Evolutionary conservation across 495 filamentous ascomycete species (phyloP).

Genomic region (Xylaria telfairii): DNA sequence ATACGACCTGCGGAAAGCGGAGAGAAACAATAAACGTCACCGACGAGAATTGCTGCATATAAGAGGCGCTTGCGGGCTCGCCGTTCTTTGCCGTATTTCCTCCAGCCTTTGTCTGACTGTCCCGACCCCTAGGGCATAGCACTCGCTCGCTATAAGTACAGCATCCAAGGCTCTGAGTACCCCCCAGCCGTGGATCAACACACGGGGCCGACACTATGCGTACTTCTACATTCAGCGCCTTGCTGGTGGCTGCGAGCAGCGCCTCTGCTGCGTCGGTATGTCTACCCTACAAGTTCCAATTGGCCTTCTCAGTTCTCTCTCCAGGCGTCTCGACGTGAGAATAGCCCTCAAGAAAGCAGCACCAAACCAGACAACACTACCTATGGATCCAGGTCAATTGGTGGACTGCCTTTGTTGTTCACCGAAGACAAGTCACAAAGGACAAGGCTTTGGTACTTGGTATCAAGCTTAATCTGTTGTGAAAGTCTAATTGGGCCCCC

Average conservation of each 20-base stretch:
- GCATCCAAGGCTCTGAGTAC: not conserved
- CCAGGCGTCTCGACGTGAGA: not conserved
- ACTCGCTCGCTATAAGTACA: not conserved
- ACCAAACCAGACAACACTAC: not conserved
- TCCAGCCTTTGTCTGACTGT: conserved; percentile 1
- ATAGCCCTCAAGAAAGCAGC: not conserved
- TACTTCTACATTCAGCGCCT: conserved; percentile 22
- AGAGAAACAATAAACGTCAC: not conserved
- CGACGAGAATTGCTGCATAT: not conserved
- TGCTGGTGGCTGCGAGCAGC: conserved; percentile 16
- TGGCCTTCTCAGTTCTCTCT: not conserved
- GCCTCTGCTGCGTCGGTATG: conserved; percentile 26
- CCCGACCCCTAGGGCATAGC: conserved; percentile 5
- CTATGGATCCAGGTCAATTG: not conserved
- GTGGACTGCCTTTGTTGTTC: not conserved
- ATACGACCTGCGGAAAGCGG: conserved; percentile 9
- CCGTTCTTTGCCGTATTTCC: not conserved
- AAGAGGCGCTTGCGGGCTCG: not conserved
- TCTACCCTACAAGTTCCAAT: not conserved
- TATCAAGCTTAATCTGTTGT: not conserved
- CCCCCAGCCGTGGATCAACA: not conserved
- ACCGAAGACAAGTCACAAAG: no score
- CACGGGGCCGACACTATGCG: conserved; percentile 22
- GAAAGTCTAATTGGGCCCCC: not conserved
- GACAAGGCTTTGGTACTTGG: not conserved